Conservation (phyloP, 2,329 filamentous ascomycete species). For the Aspergillus sp. region DNA sequence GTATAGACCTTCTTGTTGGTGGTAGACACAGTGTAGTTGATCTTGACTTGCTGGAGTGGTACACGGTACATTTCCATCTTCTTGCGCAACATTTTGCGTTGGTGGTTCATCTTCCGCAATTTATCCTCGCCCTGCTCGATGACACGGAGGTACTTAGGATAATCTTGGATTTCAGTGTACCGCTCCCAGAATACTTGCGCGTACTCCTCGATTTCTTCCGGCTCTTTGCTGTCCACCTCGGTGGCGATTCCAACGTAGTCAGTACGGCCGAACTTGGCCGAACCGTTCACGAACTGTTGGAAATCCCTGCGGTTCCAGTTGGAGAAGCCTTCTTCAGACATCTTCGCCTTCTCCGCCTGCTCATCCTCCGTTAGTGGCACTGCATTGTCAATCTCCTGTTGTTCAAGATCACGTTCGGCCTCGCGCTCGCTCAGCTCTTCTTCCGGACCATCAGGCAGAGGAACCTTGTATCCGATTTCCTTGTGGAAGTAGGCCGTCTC, state of each 20-base stretch:
- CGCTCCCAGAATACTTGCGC: slow-evolving; percentile 96
- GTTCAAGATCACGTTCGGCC: slow-evolving; percentile 81
- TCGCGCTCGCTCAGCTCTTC: slow-evolving; percentile 84
- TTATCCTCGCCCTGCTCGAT: slow-evolving; percentile 94
- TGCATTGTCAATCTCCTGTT: slow-evolving; percentile 91
- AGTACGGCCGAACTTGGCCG: slow-evolving; percentile 84
- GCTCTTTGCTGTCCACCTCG: slow-evolving; percentile 88
- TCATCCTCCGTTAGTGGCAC: slow-evolving; percentile 86
- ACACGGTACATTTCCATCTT: slow-evolving; percentile 98
- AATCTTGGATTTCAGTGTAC: slow-evolving; percentile 87
- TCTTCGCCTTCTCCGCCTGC: slow-evolving; percentile 76
- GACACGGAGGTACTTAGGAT: slow-evolving; percentile 80
- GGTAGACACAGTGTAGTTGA: slow-evolving; percentile 97
- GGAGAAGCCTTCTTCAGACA: slow-evolving; percentile 83
- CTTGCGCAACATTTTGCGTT: slow-evolving; percentile 88
- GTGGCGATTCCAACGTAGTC: slow-evolving; percentile 83
- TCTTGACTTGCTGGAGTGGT: slow-evolving; percentile 93
- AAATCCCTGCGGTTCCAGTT: slow-evolving; percentile 98
- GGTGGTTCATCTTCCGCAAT: slow-evolving; percentile 82
- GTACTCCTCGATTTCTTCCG: slow-evolving; percentile 83
- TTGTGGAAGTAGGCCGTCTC: slow-evolving; percentile 96
- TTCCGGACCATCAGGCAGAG: slow-evolving; percentile 82
- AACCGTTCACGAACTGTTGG: slow-evolving; percentile 96
- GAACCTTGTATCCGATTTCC: slow-evolving; percentile 93
- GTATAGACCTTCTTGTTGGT: slow-evolving; percentile 99